Percentiles rank a stretch among this genome's conserved stretches.
Evolutionary conservation across 768 basidiomycete species (phyloP).

Genomic region (Krasilnikovozyma curviuscula): DNA sequence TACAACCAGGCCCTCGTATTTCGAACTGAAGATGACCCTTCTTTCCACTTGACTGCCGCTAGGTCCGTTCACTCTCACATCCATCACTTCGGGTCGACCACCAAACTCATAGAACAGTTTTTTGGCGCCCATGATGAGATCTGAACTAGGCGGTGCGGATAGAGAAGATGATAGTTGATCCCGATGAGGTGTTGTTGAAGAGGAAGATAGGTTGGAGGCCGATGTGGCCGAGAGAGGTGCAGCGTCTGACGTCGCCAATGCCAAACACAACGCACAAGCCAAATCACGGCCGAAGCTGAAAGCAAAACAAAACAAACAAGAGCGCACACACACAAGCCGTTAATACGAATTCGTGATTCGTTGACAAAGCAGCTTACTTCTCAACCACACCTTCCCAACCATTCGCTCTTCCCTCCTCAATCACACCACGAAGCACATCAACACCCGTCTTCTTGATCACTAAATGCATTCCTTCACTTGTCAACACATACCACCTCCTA

Average conservation of each 20-base stretch:
- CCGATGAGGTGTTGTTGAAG: background rate
- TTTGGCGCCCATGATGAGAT: constrained; percentile 29
- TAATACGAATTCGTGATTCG: background rate
- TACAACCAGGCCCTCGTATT: no score
- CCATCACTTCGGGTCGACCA: constrained; percentile 51
- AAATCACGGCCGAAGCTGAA: constrained; percentile 75
- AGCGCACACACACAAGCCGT: no score
- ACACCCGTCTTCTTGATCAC: constrained; percentile 61
- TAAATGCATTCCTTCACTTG: constrained; percentile 66
- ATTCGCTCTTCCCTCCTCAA: constrained; percentile 38
- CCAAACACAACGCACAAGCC: constrained; percentile 76
- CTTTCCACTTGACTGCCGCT: no score
- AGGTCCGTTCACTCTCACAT: no score
- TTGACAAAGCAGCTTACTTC: constrained; percentile 33
- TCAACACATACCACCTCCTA: constrained; percentile 68
- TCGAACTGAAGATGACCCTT: no score
- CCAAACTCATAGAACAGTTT: constrained; percentile 21
- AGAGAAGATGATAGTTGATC: background rate
- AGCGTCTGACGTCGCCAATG: constrained; percentile 68
- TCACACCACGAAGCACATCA: constrained; percentile 60
- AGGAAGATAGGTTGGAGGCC: constrained; percentile 26
- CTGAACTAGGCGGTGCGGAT: constrained; percentile 22
- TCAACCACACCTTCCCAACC: constrained; percentile 55
- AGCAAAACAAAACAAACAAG: background rate
- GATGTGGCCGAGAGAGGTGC: constrained; percentile 40